phyloP scores from a whole-genome alignment of 2,329 filamentous ascomycete species.

The Phaeosphaeriaceae sp. region DNA sequence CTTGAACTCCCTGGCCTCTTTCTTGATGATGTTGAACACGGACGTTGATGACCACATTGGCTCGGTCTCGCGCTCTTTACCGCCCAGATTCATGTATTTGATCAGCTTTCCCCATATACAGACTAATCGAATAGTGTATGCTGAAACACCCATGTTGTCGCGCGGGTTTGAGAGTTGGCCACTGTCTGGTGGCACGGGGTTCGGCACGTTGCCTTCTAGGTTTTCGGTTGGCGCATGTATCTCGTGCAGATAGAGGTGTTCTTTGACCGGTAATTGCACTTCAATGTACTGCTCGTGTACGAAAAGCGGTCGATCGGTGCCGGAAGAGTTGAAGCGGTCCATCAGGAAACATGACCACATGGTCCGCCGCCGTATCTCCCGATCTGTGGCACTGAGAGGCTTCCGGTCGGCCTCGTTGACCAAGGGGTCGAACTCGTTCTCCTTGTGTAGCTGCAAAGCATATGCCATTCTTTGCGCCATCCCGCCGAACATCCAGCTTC shows the following conservation, averaged over 20 bases:
- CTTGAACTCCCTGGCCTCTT: slow-evolving; percentile 75
- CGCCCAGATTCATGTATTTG: slow-evolving; percentile 88
- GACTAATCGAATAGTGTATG: slow-evolving; percentile 86
- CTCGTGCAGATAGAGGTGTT: slow-evolving; percentile 88
- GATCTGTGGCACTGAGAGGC: slow-evolving; percentile 86
- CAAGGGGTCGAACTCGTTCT: slow-evolving; percentile 82
- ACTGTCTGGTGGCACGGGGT: slow-evolving; percentile 68
- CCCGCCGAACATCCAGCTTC: slow-evolving; percentile 94
- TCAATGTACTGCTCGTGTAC: slow-evolving; percentile 88
- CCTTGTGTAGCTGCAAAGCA: slow-evolving; percentile 90
- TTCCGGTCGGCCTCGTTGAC: slow-evolving; percentile 67
- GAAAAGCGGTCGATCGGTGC: slow-evolving; percentile 90
- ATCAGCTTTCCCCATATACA: slow-evolving; percentile 90
- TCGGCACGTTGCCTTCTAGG: slow-evolving; percentile 74
- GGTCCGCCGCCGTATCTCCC: slow-evolving; percentile 88
- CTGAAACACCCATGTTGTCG: slow-evolving; percentile 92
- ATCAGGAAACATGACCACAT: slow-evolving; percentile 99
- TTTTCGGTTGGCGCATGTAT: slow-evolving; percentile 88
- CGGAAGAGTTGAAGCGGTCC: slow-evolving; percentile 97
- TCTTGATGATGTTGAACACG: slow-evolving; percentile 73
- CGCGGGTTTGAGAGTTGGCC: slow-evolving; percentile 71
- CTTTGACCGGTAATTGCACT: slow-evolving; percentile 89
- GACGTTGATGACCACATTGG: slow-evolving; percentile 87
- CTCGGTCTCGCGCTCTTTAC: slow-evolving; percentile 77
- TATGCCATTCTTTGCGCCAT: slow-evolving; percentile 98